These are phyloP conservation scores for Penicillium hesseltinei DNA, from an alignment of 2,329 filamentous ascomycete genomes.

Conservation along the genomic window DNA sequence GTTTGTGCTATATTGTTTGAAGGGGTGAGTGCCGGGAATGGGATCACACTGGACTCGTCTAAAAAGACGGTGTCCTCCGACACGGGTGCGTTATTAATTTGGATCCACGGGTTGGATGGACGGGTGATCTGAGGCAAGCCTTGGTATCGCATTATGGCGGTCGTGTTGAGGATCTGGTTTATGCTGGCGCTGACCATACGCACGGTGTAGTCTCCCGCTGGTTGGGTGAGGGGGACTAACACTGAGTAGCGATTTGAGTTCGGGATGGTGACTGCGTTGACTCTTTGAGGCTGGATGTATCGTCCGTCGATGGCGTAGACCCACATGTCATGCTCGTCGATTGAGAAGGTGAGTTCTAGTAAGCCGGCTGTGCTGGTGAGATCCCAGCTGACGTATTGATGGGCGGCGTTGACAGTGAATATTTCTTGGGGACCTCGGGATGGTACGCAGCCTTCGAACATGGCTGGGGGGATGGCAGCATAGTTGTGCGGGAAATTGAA, in stretches of 20 bases:
- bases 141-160: conserved; percentile 50
- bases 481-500: conserved; percentile 21
- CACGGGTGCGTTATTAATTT: conserved; percentile 48
- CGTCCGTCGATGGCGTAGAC: conserved; percentile 48
- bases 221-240: conserved; percentile 45
- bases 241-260: conserved; percentile 44
- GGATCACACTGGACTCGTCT: conserved; percentile 43
- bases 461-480: conserved; percentile 18
- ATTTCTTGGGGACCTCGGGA: conserved; percentile 27
- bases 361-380: conserved; percentile 39
- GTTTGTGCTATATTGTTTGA: conserved; percentile 46
- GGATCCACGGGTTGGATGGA: conserved; percentile 47
- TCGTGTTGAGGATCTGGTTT: conserved; percentile 57
- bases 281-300: conserved; percentile 42
- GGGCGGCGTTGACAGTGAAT: conserved; percentile 33
- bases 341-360: conserved; percentile 37
- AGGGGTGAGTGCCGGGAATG: conserved; percentile 51
- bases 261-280: conserved; percentile 37
- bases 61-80: conserved; percentile 46
- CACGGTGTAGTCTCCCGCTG: conserved; percentile 53
- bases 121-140: conserved; percentile 15
- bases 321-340: conserved; percentile 48
- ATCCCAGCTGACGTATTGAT: conserved; percentile 40
- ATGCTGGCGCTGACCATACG: conserved; percentile 51
- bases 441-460: conserved; percentile 26